Evolutionary conservation across 768 basidiomycete genomes (phyloP).

Genomic region (Rubroboletus pulcherrimus): DNA sequence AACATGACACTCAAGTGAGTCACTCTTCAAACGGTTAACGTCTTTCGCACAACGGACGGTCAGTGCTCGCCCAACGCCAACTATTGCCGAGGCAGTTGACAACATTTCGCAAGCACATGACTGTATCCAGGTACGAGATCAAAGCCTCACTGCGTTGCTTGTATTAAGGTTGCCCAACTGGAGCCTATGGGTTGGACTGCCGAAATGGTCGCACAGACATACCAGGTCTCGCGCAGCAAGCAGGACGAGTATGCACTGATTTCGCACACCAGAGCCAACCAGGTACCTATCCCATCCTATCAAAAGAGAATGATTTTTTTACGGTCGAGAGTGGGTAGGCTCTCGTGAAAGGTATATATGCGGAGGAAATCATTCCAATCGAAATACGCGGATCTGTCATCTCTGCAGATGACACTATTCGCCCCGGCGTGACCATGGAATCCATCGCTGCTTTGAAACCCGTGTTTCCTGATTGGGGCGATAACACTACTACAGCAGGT

Average conservation of each 20-base stretch:
- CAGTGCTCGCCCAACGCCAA: slow-evolving; percentile 74
- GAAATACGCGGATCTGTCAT: slow-evolving; percentile 64
- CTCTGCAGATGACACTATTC: slow-evolving; percentile 82
- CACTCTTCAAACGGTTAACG: background rate
- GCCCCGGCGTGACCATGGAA: slow-evolving; percentile 76
- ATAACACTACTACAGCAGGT: slow-evolving; percentile 69
- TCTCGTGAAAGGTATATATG: slow-evolving; percentile 65
- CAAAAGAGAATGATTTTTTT: background rate
- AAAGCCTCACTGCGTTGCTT: background rate
- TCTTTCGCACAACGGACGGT: background rate
- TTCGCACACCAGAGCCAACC: slow-evolving; percentile 77
- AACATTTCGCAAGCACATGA: slow-evolving; percentile 64
- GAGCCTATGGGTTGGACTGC: slow-evolving; percentile 96
- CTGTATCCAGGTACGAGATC: slow-evolving; percentile 53
- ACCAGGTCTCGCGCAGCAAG: slow-evolving; percentile 69
- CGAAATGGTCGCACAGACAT: slow-evolving; percentile 82
- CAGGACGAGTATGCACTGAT: slow-evolving; percentile 91
- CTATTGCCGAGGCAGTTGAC: slow-evolving; percentile 55
- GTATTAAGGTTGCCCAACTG: background rate
- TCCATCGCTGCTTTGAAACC: slow-evolving; percentile 77
- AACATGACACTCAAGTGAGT: slow-evolving; percentile 78
- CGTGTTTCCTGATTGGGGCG: slow-evolving; percentile 80
- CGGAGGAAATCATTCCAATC: slow-evolving; percentile 86
- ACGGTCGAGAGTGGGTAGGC: slow-evolving; percentile 42
- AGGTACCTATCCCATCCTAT: slow-evolving; percentile 36